Evolutionary conservation across 2,329 filamentous ascomycete genomes (phyloP), one percentile per base, ranked within the genome.

Genomic region (Ophiostoma populinum): DNA sequence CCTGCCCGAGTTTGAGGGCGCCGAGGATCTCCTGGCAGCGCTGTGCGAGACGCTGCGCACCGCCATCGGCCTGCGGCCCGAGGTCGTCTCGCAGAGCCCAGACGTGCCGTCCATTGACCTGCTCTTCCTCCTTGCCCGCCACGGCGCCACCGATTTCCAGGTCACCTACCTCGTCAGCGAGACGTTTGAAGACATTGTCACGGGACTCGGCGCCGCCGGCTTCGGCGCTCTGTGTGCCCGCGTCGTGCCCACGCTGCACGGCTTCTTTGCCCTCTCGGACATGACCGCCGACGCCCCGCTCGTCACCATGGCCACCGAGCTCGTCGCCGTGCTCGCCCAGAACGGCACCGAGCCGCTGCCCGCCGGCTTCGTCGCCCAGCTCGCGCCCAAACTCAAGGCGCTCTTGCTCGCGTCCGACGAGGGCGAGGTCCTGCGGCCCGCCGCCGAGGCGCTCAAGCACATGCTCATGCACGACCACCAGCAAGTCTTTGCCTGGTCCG

Each of bases 1-100:
- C 48, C 64, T 90, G 32, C 71, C 70, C 35, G 86, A 94, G 13
- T 67, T 92, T 32, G 75, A 80, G 36, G 86, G 94, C 42, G 80
- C 81, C 9, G 87, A 95, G 46, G 90, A 98, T 53, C 69, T 95
- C 36, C 74, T 94, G 45, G 81, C 92, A 11, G 87, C 86, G 1
- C 63, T 98, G 21, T 80, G 87, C 6, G 85, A 94, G 55, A 80
- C 86, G 1, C 63, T 95, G 4, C 72, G 83, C 34, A 75, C 85
- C 46, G 77, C 80, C 19, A 90, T 95, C 47, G 66, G 77, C 46
- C 67, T 93, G 36, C 77, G 94, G 46, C 71, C 80, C 3, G 65
- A 66, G 12, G 72, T 90, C 35, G 76, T 80, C 16, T 66, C 93
- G 16, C 71, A 75, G 1, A 69, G 67, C 11, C 75, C 79, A 10